Evolutionary conservation across 768 basidiomycete species (phyloP).

Genomic region (Boletellus ananiceps): DNA sequence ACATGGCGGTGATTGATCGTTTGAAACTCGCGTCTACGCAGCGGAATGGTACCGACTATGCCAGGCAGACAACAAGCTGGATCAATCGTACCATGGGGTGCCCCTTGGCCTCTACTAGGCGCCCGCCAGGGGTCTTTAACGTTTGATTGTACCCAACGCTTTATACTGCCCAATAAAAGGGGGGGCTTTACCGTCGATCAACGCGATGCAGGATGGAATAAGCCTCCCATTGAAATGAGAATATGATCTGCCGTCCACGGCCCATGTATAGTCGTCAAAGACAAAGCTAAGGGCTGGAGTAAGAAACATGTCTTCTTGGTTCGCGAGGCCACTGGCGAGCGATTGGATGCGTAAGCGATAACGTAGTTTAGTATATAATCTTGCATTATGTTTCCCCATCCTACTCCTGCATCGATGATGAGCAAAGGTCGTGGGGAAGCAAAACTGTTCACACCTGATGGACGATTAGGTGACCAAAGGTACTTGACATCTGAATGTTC

Average conservation of each 20-base stretch:
- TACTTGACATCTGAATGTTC: constrained; percentile 35
- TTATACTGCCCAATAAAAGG: background rate
- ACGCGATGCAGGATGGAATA: constrained; percentile 36
- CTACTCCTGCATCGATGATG: constrained; percentile 23
- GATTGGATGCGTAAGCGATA: constrained; percentile 31
- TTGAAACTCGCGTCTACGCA: background rate
- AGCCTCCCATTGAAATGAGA: constrained; percentile 31
- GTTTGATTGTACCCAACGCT: background rate
- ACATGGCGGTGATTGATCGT: too few relatives aligned
- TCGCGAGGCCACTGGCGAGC: constrained; percentile 27
- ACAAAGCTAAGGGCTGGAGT: constrained; percentile 29
- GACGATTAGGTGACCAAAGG: constrained; percentile 46
- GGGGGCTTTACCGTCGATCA: constrained; percentile 29
- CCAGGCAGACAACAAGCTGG: background rate
- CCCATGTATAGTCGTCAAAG: constrained; percentile 42
- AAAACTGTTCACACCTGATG: constrained; percentile 6
- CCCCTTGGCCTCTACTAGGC: background rate
- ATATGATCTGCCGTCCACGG: constrained; percentile 30
- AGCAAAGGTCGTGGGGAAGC: background rate
- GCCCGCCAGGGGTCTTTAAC: constrained; percentile 37
- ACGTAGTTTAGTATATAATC: constrained; percentile 33
- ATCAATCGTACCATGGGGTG: background rate
- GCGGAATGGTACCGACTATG: constrained; percentile 22
- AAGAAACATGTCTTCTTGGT: background rate
- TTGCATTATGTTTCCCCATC: constrained; percentile 39